These are phyloP conservation scores for Astrothelium subdiscretum DNA, from an alignment of 495 filamentous ascomycete genomes.

Conservation along the genomic window DNA sequence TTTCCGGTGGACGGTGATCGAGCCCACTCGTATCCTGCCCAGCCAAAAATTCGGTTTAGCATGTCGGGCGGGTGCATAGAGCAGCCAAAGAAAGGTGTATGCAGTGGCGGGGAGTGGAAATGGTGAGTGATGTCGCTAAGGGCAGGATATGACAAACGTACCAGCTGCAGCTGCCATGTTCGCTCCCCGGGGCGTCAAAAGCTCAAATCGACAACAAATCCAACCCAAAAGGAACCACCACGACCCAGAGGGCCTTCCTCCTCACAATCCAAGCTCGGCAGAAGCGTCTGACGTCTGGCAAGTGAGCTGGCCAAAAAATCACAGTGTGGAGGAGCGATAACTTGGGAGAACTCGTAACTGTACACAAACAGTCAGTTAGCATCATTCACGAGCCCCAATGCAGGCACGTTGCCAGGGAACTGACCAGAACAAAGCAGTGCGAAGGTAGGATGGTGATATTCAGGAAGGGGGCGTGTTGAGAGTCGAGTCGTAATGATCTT, in stretches of 20 bases:
- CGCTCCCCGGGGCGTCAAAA: neutral
- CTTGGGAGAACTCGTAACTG: neutral
- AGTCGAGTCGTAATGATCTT: neutral
- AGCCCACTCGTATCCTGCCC: constrained; percentile 22
- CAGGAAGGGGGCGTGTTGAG: neutral
- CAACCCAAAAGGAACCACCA: neutral
- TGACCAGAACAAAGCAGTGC: neutral
- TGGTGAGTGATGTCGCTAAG: neutral
- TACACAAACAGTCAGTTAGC: neutral
- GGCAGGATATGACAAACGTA: neutral
- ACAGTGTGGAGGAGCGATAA: neutral
- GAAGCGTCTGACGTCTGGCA: neutral
- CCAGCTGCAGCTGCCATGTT: neutral
- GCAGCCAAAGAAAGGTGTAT: neutral
- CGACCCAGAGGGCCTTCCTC: neutral
- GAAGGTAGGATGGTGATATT: neutral
- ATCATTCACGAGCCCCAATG: neutral
- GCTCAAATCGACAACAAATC: neutral
- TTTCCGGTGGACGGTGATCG: constrained; percentile 41
- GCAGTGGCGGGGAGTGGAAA: neutral
- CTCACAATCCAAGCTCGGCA: neutral
- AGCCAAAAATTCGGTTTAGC: neutral
- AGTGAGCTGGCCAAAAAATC: neutral
- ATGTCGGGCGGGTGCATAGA: neutral
- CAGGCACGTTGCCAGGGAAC: neutral